Base-by-base conservation (phyloP, 208 protist species). In the Novymonas esmeraldas region DNA sequence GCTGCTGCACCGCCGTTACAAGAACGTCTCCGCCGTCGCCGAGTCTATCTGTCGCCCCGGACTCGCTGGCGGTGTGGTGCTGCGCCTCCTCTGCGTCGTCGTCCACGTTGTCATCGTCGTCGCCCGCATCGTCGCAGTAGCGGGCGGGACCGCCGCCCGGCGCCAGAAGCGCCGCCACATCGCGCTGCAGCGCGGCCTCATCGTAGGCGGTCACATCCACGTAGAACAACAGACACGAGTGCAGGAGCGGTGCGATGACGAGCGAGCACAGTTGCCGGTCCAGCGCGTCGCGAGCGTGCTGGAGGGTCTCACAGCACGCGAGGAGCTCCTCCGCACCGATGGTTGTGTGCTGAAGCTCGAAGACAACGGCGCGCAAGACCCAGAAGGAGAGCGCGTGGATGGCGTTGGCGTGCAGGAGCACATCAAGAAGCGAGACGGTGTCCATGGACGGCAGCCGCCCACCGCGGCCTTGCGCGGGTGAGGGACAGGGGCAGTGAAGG, bases 341-440 rank as follows among this genome's bases (percentile, higher is more conserved):
- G n/a, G 20, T 28, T 22, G 18, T 31, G n/a, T 18, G 41, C n/a
- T 6, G 49, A 10, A 2, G 28, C n/a, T 14, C 14, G 14, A 10
- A 29, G 49, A 13, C 49, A n/a, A 16, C 14, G 16, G 59, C 36
- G 3, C 60, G 61, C 2, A 75, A 61, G 1, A 64, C 50, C 57
- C 64, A 78, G 24, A 70, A 78, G 29, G 79, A 73, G 9, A 81
- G 50, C 2, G 59, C 65, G 50, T 75, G 69, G 33, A 56, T 69
- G 38, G 61, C 79, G 58, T 84, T 88, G 62, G 52, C 50, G 59
- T 88, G 76, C 3, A 84, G 68, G 5, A 78, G 28, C 7, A 88
- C 48, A 55, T 82, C 82, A 13, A 84, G 50, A 0, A 88, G 61
- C 6, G 78, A 78, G 36, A 83, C n/a, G 14, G 46, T 26, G 36